These are phyloP conservation scores for Chaetomium sp. DNA, from an alignment of 2,329 filamentous ascomycete species.

Conservation along the genomic window DNA sequence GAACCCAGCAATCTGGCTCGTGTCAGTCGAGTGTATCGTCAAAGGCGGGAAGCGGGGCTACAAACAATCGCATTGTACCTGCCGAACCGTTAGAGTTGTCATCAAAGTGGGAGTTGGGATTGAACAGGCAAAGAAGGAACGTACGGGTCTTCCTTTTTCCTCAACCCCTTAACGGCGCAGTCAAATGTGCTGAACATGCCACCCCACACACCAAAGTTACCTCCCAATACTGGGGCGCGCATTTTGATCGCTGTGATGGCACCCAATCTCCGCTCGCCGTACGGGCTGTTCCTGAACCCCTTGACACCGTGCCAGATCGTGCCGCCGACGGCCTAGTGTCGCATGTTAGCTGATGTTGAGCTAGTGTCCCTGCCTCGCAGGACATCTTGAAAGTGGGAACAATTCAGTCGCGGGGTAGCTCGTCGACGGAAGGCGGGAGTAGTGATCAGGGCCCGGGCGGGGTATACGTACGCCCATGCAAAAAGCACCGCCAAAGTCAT, in stretches of 20 bases:
- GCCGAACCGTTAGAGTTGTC: neutral
- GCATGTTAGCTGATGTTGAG: neutral
- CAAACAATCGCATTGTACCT: slow-evolving; percentile 70
- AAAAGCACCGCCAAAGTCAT: slow-evolving; percentile 96
- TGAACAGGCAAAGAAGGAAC: neutral
- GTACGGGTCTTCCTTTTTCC: slow-evolving; percentile 93
- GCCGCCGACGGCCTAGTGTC: slow-evolving; percentile 60
- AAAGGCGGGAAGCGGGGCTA: neutral
- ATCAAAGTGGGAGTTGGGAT: neutral
- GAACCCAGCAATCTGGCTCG: slow-evolving; percentile 69
- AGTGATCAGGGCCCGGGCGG: neutral
- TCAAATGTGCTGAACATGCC: slow-evolving; percentile 94
- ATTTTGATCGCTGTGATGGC: slow-evolving; percentile 97
- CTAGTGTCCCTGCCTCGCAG: no score
- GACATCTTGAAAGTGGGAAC: no score
- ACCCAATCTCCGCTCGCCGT: slow-evolving; percentile 92
- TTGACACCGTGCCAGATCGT: slow-evolving; percentile 97
- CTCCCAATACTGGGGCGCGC: slow-evolving; percentile 88
- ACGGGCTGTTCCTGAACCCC: slow-evolving; percentile 81
- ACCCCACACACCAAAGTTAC: slow-evolving; percentile 94
- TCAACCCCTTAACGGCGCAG: slow-evolving; percentile 88
- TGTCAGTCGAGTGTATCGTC: neutral
- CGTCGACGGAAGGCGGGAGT: neutral
- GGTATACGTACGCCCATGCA: slow-evolving; percentile 75
- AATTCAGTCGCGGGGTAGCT: no score